Evolutionary conservation across 495 filamentous ascomycete genomes (phyloP).

Genomic region (Hypoxylon lienhwacheense): DNA sequence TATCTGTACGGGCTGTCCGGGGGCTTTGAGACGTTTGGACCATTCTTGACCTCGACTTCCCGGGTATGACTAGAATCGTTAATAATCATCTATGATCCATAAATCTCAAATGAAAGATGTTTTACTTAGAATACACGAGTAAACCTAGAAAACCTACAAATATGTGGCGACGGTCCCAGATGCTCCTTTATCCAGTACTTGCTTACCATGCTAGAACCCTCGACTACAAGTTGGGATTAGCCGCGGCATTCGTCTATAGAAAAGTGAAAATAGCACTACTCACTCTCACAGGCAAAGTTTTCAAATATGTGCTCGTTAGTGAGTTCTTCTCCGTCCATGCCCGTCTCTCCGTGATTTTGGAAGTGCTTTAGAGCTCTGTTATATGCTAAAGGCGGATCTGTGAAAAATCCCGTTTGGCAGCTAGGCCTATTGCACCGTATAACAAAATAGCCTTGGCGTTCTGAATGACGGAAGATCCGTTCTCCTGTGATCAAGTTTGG

Average conservation of each 20-base stretch:
- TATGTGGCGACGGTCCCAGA: slow-evolving; percentile 32
- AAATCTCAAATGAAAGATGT: not conserved
- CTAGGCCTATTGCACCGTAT: slow-evolving; percentile 33
- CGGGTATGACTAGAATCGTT: slow-evolving; percentile 17
- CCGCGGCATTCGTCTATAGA: not conserved
- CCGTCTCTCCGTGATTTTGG: slow-evolving; percentile 25
- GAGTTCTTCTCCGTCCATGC: slow-evolving; percentile 20
- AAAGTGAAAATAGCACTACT: not conserved
- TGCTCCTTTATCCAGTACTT: slow-evolving; percentile 40
- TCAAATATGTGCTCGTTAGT: slow-evolving; percentile 39
- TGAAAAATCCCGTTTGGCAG: slow-evolving; percentile 30
- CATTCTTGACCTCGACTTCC: slow-evolving; percentile 24
- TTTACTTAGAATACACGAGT: not conserved
- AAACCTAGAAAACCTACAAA: too few species aligned
- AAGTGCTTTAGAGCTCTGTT: slow-evolving; percentile 39
- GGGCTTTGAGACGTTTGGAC: too few species aligned
- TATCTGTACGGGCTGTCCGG: too few species aligned
- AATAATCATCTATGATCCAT: not conserved
- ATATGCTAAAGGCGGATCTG: slow-evolving; percentile 31
- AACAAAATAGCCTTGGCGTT: slow-evolving; percentile 33
- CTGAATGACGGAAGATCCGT: slow-evolving; percentile 36
- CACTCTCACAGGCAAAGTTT: slow-evolving; percentile 33
- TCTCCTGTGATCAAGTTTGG: slow-evolving; percentile 31
- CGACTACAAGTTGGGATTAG: slow-evolving; percentile 26
- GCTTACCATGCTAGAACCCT: slow-evolving; percentile 32